Evolutionary conservation across 495 filamentous ascomycete genomes (phyloP).

Genomic region (Penicillium lividum): DNA sequence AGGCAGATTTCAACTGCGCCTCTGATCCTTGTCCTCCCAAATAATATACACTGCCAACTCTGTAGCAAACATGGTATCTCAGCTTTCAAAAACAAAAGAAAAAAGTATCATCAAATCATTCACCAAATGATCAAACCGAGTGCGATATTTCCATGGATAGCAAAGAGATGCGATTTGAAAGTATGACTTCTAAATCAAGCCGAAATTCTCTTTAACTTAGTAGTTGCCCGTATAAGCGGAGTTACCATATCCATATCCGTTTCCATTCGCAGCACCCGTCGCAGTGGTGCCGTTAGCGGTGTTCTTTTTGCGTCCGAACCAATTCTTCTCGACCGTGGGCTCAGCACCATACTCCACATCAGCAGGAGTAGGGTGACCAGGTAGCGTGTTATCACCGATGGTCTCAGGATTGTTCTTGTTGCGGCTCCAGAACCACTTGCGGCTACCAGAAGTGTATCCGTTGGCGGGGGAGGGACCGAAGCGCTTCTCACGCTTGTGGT

Average conservation of each 20-base stretch:
- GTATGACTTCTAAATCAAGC: not conserved
- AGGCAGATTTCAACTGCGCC: not conserved
- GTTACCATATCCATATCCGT: conserved; percentile 36
- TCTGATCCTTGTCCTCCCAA: not conserved
- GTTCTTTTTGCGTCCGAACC: conserved; percentile 33
- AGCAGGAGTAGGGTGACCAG: conserved; percentile 36
- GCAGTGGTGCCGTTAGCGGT: conserved; percentile 4
- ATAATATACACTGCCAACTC: conserved; percentile 21
- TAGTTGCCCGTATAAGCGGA: conserved; percentile 43
- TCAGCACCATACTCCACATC: conserved; percentile 38
- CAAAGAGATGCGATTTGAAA: not conserved
- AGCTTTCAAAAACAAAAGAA: conserved; percentile 13
- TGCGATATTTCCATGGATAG: not conserved
- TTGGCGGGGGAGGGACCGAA: conserved; percentile 77
- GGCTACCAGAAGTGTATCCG: conserved; percentile 71
- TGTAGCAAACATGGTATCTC: conserved; percentile 30
- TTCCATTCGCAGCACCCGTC: conserved; percentile 15
- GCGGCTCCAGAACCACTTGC: conserved; percentile 50
- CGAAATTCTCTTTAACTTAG: conserved; percentile 15
- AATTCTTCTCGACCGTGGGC: conserved; percentile 28
- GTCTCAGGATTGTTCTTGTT: conserved; percentile 45
- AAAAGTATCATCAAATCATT: conserved; percentile 28
- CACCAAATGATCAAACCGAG: conserved; percentile 1
- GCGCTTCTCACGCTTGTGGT: conserved; percentile 76
- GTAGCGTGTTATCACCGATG: conserved; percentile 33